Conservation (phyloP, 176 grass and related monocot species). For the Zizania latifolia region DNA sequence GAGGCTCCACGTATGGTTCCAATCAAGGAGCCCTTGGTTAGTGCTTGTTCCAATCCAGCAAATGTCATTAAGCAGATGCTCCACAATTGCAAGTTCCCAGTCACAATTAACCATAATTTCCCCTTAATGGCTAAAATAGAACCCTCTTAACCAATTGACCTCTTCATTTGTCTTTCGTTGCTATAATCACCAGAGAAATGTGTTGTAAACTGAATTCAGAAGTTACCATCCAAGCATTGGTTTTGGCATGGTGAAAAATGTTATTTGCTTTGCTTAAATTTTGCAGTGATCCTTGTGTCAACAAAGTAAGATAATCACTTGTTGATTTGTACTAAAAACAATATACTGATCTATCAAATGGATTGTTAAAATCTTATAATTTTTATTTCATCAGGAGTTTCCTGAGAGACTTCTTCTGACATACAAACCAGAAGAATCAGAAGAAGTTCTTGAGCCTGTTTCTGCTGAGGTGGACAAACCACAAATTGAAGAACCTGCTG, state of each 20-base stretch:
- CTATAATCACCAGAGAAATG: not conserved
- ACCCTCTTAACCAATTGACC: not conserved
- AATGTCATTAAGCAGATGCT: no score
- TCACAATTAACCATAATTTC: no score
- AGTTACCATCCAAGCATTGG: not conserved
- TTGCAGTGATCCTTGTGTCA: not conserved
- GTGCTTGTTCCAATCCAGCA: no score
- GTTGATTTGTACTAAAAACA: not conserved
- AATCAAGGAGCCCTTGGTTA: constrained; percentile 69
- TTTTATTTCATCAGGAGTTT: constrained; percentile 64
- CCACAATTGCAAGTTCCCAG: no score
- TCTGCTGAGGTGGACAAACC: constrained; percentile 50
- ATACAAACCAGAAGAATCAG: constrained; percentile 74
- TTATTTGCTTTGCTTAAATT: not conserved
- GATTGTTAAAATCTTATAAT: constrained; percentile 9
- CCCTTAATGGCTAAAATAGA: not conserved
- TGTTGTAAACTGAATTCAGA: not conserved
- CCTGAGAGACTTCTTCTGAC: constrained; percentile 91
- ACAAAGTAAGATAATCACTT: not conserved
- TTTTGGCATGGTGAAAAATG: not conserved
- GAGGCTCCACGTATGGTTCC: constrained; percentile 83
- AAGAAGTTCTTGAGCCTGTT: constrained; percentile 41
- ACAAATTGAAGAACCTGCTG: constrained; percentile 45
- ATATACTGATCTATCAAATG: constrained; percentile 1
- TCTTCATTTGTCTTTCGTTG: not conserved